Evolutionary conservation across 108 stramenopile genomes (phyloP), one percentile per base, ranked within the genome.

Genomic region (Craspedostauros australis): DNA sequence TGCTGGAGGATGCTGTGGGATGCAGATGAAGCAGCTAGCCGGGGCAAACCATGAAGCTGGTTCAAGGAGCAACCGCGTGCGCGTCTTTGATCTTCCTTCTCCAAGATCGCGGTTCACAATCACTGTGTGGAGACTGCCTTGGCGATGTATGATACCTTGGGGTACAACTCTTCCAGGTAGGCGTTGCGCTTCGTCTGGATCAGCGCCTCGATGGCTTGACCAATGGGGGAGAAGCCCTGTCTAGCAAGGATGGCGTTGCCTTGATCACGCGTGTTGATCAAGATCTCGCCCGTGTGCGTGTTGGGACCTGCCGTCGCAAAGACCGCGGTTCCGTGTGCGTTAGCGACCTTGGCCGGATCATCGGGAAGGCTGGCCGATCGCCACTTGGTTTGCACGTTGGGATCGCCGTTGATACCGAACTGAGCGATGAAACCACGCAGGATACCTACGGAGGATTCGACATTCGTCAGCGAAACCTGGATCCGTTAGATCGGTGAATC

Each of bases 151-250:
- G 79, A 76, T 2, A 90, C 72, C 66, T 86, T 86, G 22, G 88
- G 88, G 50, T 65, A 90, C 2, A 62, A 39, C n/a, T 56, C 24
- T 42, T 80, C 61, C 54, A 90, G 62, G 43, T 90, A 90, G 0
- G 71, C 33, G 55, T 86, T 86, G 3, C 88, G 84, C 55, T 85
- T 77, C 19, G 73, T 62, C 61, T 91, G 88, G 40, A 91, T 82
- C 39, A 83, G 56, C 3, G 92, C 93, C 46, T 79, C 73, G n/a
- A 92, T 77, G 18, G 95, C 82, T 46, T 86, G 62, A 24, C 86
- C 96, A 45, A 96, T 75, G 14, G 96, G 96, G 24, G 85, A 62
- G 66, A 96, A 96, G 20, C 96, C 96, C 50, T 87, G 88, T 58
- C 77, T 84, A 75, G 95, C 94, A 46, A 96, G 67, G 46, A 92